A percentile compares a stretch with the other conserved stretches of the same genome.
Conservation (phyloP, 306 rosid genomes). For the Dryas alaskensis region DNA sequence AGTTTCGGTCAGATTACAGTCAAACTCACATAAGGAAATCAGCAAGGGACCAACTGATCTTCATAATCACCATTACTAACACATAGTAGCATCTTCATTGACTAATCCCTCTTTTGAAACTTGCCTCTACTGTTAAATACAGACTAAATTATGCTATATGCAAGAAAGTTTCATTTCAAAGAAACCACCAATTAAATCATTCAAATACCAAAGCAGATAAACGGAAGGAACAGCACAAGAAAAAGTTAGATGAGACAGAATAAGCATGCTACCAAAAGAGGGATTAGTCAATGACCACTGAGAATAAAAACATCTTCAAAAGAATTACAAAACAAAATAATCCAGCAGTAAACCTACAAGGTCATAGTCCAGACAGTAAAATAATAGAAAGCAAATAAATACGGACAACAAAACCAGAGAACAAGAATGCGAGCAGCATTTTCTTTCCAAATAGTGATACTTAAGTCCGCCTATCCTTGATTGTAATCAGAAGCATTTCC, state of each 20-base stretch:
- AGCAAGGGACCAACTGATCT: too few species aligned
- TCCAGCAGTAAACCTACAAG: constrained; percentile 20
- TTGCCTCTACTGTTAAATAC: too few species aligned
- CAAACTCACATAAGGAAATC: too few species aligned
- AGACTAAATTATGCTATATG: too few species aligned
- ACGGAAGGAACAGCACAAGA: not conserved
- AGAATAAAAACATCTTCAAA: constrained; percentile 1
- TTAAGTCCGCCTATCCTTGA: constrained; percentile 11
- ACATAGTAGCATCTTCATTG: too few species aligned
- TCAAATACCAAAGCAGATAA: not conserved
- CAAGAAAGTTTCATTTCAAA: not conserved
- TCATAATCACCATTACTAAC: too few species aligned
- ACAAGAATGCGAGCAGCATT: constrained; percentile 24
- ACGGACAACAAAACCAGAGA: not conserved
- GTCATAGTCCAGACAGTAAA: constrained; percentile 15
- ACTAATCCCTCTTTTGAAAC: too few species aligned
- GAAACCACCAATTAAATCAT: not conserved
- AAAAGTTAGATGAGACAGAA: not conserved
- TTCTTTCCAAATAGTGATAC: constrained; percentile 16
- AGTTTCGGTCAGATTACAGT: too few species aligned
- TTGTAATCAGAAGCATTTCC: constrained; percentile 35
- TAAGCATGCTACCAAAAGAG: constrained; percentile 10
- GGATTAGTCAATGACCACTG: constrained; percentile 10
- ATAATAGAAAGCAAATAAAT: constrained; percentile 23
- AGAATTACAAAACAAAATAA: constrained; percentile 5